phyloP scores from a whole-genome alignment of 495 filamentous ascomycete species.

The Thermothielavioides terrestris region DNA sequence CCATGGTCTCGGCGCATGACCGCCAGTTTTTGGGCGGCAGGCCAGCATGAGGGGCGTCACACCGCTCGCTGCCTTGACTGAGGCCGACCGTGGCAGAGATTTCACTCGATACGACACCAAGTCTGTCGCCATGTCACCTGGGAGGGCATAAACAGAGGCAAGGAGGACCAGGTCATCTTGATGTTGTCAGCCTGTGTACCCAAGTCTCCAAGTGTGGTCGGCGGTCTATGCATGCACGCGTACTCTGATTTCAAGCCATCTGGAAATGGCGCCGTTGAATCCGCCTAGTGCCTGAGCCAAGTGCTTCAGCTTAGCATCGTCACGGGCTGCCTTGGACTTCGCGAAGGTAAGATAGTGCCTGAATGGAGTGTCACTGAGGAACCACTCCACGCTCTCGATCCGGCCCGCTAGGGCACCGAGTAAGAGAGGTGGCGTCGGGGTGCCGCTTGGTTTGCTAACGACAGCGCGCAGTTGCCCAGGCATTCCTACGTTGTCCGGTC shows the following conservation, averaged over 20 bases:
- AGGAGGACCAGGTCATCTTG: slow-evolving; percentile 57
- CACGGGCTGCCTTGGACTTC: slow-evolving; percentile 40
- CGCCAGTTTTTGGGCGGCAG: slow-evolving; percentile 32
- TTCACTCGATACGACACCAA: slow-evolving; percentile 55
- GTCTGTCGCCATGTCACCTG: slow-evolving; percentile 31
- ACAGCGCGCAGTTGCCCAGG: slow-evolving; percentile 52
- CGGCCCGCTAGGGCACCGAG: slow-evolving; percentile 47
- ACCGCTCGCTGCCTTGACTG: slow-evolving; percentile 45
- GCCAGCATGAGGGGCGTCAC: slow-evolving; percentile 56
- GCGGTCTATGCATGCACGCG: slow-evolving; percentile 8
- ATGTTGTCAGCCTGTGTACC: slow-evolving; percentile 18
- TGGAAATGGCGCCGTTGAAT: slow-evolving; percentile 49
- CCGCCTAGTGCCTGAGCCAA: slow-evolving; percentile 46
- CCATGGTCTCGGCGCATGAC: slow-evolving; percentile 22
- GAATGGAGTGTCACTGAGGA: slow-evolving; percentile 54
- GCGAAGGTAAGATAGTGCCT: slow-evolving; percentile 56
- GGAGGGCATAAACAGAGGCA: slow-evolving; percentile 46
- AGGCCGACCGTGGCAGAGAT: slow-evolving; percentile 47
- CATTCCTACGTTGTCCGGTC: slow-evolving; percentile 19
- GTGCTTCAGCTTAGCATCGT: slow-evolving; percentile 48
- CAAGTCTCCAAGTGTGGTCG: neutral
- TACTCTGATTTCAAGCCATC: slow-evolving; percentile 52
- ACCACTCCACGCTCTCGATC: slow-evolving; percentile 59
- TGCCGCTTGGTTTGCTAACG: slow-evolving; percentile 14
- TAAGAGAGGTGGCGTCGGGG: slow-evolving; percentile 47